Conservation (phyloP, 73 alveolate genomes). For the Tetrahymena elliotti region DNA sequence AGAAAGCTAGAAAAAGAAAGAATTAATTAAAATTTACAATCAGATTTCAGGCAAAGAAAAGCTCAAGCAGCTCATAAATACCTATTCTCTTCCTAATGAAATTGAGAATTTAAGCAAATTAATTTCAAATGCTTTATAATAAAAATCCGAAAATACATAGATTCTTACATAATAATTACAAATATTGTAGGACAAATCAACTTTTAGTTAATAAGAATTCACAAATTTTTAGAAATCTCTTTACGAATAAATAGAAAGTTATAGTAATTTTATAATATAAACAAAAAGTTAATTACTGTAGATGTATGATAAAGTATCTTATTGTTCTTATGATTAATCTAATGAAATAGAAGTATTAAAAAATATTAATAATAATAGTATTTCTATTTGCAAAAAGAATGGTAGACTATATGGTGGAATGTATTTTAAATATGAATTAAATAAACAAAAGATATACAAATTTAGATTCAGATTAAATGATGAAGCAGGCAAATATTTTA, state of each 20-base stretch:
- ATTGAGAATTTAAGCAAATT: neutral
- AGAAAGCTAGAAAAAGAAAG: neutral
- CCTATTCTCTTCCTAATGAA: too few relatives aligned
- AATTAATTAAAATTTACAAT: too few relatives aligned
- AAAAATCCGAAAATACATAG: too few relatives aligned
- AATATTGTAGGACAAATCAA: too few relatives aligned
- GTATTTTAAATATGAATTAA: neutral
- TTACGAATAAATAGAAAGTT: neutral
- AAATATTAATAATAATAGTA: too few relatives aligned
- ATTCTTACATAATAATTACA: too few relatives aligned
- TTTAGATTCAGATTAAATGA: neutral
- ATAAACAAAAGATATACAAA: too few relatives aligned
- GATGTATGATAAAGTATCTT: neutral
- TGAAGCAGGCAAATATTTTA: neutral
- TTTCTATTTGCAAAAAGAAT: too few relatives aligned
- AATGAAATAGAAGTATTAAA: neutral
- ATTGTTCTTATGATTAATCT: neutral
- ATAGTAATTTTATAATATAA: too few relatives aligned
- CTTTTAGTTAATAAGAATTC: too few relatives aligned
- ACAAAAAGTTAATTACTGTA: neutral
- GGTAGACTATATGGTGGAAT: neutral
- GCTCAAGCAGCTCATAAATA: too few relatives aligned
- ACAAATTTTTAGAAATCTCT: neutral
- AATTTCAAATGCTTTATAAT: neutral
- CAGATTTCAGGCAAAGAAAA: neutral